Percentiles rank a stretch among this genome's conserved stretches.
Evolutionary conservation across 192 early-diverging fungal species (phyloP).

Genomic region (Coemansia aciculifera): DNA sequence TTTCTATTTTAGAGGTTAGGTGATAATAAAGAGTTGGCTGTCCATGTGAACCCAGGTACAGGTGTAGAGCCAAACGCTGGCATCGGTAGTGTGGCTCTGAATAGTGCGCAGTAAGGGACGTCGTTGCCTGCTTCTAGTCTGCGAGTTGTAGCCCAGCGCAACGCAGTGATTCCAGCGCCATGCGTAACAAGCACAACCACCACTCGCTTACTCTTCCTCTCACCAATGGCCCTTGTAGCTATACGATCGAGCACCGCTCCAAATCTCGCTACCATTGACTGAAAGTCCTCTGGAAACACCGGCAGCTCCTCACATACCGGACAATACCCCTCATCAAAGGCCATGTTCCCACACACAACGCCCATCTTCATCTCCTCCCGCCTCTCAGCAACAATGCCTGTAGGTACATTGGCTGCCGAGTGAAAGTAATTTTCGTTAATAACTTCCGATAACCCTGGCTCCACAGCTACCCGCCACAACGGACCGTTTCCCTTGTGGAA

Average conservation of each 20-base stretch:
- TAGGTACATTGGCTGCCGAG: constrained; percentile 22
- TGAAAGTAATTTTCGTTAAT: constrained; percentile 48
- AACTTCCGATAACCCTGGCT: constrained; percentile 49
- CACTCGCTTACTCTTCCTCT: neutral
- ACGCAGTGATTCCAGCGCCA: constrained; percentile 39
- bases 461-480: constrained; percentile 28
- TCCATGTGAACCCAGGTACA: constrained; percentile 24
- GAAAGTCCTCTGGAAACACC: constrained; percentile 42
- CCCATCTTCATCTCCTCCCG: constrained; percentile 9
- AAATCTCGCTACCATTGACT: constrained; percentile 49
- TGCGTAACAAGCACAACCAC: constrained; percentile 50
- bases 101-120: constrained; percentile 42
- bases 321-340: constrained; percentile 13
- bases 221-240: constrained; percentile 11
- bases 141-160: constrained; percentile 48
- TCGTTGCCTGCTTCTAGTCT: constrained; percentile 20
- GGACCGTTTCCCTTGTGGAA: constrained; percentile 10
- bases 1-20: constrained; percentile 18
- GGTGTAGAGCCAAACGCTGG: constrained; percentile 2
- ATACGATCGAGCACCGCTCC: constrained; percentile 30
- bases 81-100: constrained; percentile 15
- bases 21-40: constrained; percentile 14
- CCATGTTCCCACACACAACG: constrained; percentile 13
- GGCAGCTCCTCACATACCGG: constrained; percentile 17
- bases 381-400: constrained; percentile 20